Evolutionary conservation across 257 asterid genomes (phyloP), one percentile per base, ranked within the genome.

Genomic region (Gentiana straminea): DNA sequence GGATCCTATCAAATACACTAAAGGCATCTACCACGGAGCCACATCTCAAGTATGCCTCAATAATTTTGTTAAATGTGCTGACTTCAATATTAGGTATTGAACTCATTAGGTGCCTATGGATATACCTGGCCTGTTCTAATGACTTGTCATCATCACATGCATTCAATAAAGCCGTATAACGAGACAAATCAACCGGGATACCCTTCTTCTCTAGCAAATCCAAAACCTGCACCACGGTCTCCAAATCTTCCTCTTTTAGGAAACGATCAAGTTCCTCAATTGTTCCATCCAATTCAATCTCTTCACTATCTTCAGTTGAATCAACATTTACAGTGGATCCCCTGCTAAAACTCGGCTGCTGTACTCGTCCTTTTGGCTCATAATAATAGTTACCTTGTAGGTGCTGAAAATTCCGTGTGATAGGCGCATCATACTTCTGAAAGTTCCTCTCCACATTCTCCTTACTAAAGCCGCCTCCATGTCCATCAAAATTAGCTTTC

Each of bases 11-110:
- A 49, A 86, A 89, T 46, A 84, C 84, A 11, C 55, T 55, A 52
- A 80, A 78, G 11, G 95, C 93, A 57, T 86, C 88, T 3, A 51
- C 73, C 78, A 79, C 60, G 64, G 94, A 80, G 47, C 84, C 95
- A 65, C 94, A 86, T 12, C 65, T 77, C 0, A 65, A 72, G 68
- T 84, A 81, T 94, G 82, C 84, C 69, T 86, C 94, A 11, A 89
- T 78, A 68, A 89, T 80, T 66, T 61, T 68, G 68, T 89, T 86
- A 64, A 64, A 63, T 9, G 64, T 74, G 66, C 78, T 68, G 57
- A 81, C 60, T 64, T 86, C 90, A 52, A 73, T 73, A 68, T 75
- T 58, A 33, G 62, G 61, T 44, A 34, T 58, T 33, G 86, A 73
- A 58, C 76, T 80, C 67, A 69, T 9, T 15, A 89, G 86, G 70